Base-by-base conservation (phyloP, 1,284 basidiomycete species). In the Pisolithus thermaeus region DNA sequence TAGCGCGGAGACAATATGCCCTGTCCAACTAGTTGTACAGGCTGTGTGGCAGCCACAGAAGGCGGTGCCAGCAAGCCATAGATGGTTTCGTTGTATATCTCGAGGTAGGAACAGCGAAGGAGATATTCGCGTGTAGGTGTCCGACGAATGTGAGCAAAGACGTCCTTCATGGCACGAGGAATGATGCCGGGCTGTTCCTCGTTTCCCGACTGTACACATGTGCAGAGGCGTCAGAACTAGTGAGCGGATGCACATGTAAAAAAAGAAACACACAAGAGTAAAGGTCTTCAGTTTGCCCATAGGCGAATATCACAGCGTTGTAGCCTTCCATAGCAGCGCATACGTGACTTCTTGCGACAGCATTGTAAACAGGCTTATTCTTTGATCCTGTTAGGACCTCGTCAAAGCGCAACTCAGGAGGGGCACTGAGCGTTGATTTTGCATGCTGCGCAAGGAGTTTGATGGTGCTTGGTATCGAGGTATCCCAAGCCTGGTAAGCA, bases 41-140 rank as follows among this genome's bases (percentile, higher is more conserved):
- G 80, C 52, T 80, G 80, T 16, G 79, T 75, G n/a, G 77, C 76
- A 2, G 77, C 79, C 16, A 80, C 81, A 5, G 67, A 66, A 23
- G 83, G 79, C 0, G 91, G 88, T 2, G 90, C 86, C 27, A 95
- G 80, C 3, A 94, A 73, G 62, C 94, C 94, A 56, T 92, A 81
- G 54, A 99, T 89, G 0, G 83, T 79, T 69, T 99, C 96, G 69
- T 99, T 99, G 74, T 97, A 98, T 49, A 98, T 93, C 62, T 98
- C 95, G 42, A 98, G 81, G 66, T 97, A 97, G 3, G 90, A 93
- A 58, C 92, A 95, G 9, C 96, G 84, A 1, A 99, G 79, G 12
- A 99, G 81, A 68, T 94, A 98, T 69, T 98, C 96, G 51, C 93
- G 79, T n/a, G 78, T 71, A 0, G 86, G 79, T 0, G 83, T 87